A percentile compares a stretch with the other conserved stretches of the same genome.
phyloP scores from a whole-genome alignment of 345 rosid species.

The Euphorbia pulcherrima region DNA sequence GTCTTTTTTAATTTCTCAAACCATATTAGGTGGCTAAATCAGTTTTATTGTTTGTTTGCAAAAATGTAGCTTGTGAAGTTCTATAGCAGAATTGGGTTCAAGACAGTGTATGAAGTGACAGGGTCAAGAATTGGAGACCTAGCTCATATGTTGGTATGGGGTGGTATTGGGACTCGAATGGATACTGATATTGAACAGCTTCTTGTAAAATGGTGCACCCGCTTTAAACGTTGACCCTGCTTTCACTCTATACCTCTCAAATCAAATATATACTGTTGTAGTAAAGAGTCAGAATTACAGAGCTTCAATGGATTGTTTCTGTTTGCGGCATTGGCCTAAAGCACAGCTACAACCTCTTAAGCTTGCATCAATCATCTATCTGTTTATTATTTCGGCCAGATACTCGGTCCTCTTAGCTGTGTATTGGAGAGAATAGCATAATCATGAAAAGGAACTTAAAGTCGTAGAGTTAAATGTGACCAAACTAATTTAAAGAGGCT shows the following conservation, averaged over 20 bases:
- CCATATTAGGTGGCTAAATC: not conserved
- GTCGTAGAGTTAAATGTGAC: too few species aligned
- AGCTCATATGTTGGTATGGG: conserved; percentile 86
- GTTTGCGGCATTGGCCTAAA: not conserved
- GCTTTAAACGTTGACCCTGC: conserved; percentile 38
- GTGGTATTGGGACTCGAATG: conserved; percentile 89
- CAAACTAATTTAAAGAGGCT: too few species aligned
- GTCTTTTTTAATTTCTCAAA: not conserved
- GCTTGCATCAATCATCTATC: not conserved
- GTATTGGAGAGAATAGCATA: too few species aligned
- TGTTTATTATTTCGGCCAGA: too few species aligned
- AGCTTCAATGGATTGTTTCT: not conserved
- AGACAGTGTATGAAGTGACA: conserved; percentile 68
- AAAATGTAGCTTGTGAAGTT: conserved; percentile 68
- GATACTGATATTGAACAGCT: conserved; percentile 70
- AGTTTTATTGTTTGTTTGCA: not conserved
- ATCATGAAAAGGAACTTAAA: too few species aligned
- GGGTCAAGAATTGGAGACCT: conserved; percentile 71
- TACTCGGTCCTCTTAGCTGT: too few species aligned
- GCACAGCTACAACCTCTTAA: not conserved
- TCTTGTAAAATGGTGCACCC: conserved; percentile 66
- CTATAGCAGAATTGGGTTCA: conserved; percentile 71
- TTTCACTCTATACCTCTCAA: not conserved
- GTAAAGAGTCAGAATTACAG: not conserved
- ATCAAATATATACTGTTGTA: too few species aligned